Percentiles rank a stretch among this genome's conserved stretches.
phyloP scores from a whole-genome alignment of 805 yeast species.

The Kodamaea neixiangensis region DNA sequence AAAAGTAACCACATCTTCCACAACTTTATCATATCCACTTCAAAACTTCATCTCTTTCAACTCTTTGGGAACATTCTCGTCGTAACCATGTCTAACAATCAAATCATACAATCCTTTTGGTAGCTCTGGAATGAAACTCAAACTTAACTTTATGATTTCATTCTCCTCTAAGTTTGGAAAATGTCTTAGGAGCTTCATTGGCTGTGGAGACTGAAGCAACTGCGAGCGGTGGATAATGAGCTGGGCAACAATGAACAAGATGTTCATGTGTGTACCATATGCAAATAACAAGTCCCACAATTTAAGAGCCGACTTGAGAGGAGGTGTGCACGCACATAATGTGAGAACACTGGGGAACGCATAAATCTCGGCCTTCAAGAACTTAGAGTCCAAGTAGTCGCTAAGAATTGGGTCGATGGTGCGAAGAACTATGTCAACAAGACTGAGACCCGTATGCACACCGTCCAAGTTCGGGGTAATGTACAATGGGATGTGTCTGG shows the following conservation, averaged over 20 bases:
- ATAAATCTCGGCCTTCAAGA: conserved; percentile 80
- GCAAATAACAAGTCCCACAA: conserved; percentile 93
- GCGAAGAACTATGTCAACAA: conserved; percentile 73
- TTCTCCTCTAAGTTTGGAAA: conserved; percentile 72
- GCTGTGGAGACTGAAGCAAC: conserved; percentile 60
- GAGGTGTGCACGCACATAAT: conserved; percentile 85
- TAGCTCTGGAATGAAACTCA: conserved; percentile 75
- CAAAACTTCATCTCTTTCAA: conserved; percentile 21
- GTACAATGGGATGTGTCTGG: conserved; percentile 71
- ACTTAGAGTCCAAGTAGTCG: conserved; percentile 57
- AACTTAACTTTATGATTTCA: conserved; percentile 73
- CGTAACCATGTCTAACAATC: conserved; percentile 64
- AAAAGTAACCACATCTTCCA: no score
- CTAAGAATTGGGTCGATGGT: conserved; percentile 73
- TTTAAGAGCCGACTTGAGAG: conserved; percentile 68
- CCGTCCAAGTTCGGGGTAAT: conserved; percentile 77
- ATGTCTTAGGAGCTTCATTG: conserved; percentile 73
- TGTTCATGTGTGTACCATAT: conserved; percentile 86
- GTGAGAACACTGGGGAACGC: conserved; percentile 85
- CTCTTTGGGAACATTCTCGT: conserved; percentile 41
- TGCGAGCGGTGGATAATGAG: conserved; percentile 65
- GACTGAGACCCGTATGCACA: conserved; percentile 70
- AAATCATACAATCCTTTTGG: conserved; percentile 67
- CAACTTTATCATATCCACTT: no score
- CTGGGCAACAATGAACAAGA: conserved; percentile 82